Conservation (phyloP, 306 rosid genomes). For the Rosa multiflora region DNA sequence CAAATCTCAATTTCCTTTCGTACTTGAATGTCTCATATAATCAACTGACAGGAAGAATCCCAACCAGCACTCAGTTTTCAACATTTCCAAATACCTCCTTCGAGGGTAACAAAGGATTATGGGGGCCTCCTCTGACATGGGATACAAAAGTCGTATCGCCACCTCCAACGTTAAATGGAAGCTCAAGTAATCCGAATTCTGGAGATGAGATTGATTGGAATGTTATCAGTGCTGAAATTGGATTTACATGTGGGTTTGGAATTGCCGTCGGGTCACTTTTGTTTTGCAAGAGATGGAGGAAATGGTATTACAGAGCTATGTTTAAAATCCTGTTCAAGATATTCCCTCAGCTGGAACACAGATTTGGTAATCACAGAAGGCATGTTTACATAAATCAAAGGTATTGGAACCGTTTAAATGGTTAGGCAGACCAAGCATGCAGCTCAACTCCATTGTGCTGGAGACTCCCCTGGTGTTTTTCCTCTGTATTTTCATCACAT, state of each 20-base stretch:
- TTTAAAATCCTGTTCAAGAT: not conserved
- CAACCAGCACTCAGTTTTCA: conserved; percentile 6
- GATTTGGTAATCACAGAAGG: not conserved
- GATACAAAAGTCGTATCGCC: not conserved
- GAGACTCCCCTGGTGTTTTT: not conserved
- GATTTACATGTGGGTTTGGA: not conserved
- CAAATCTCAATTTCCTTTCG: conserved; percentile 36
- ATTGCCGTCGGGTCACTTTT: not conserved
- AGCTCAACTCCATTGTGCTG: not conserved
- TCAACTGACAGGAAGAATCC: conserved; percentile 31
- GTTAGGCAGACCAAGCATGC: not conserved
- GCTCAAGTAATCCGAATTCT: not conserved
- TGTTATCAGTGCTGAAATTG: not conserved
- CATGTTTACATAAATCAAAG: not conserved
- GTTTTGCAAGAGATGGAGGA: not conserved
- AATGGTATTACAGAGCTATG: not conserved
- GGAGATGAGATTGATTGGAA: not conserved
- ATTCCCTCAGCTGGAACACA: not conserved
- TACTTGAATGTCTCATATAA: conserved; percentile 34
- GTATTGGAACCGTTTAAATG: not conserved
- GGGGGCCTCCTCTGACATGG: conserved; percentile 27
- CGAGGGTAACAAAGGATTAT: conserved; percentile 17
- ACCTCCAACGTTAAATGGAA: not conserved
- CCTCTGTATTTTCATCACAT: not conserved
- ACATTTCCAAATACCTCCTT: conserved; percentile 21